Base-by-base conservation (phyloP, 2,329 filamentous ascomycete genomes). In the Madurella mycetomatis region DNA sequence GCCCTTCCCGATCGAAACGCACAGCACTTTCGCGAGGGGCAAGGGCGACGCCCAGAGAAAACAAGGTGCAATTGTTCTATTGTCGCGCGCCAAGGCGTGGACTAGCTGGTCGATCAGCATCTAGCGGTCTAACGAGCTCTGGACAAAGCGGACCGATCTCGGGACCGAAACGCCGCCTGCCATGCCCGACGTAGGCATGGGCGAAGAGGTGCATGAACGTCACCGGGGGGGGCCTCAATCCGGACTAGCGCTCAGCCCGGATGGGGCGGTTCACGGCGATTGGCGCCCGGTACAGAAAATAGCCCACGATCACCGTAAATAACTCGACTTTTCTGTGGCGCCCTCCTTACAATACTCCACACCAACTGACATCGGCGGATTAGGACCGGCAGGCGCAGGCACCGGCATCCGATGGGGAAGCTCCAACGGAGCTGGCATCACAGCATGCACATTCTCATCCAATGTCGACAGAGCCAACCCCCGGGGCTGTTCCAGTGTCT, bases 221-320 rank as follows among this genome's bases (percentile, higher is more conserved):
- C 3, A 25, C 25, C 25, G 7, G 25, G 25, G 25, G 25, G 25
- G 25, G 4, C 25, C 25, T 25, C 25, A 7, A 25, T 25, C 25
- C 41, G 19, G 15, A 11, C 32, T 18, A 17, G 16, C 37, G 32
- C 54, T 52, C 54, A 19, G 17, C 56, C 47, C 13, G 7, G 37
- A 51, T 16, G 25, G 48, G 45, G 34, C 40, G 46, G 51, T 54
- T 40, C 30, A 41, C 48, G 44, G 42, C 41, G 41, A 46, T 53
- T 51, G 48, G 47, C 41, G 31, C 25, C 31, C 30, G 16, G n/a
- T n/a, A 53, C 48, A 52, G 19, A 47, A 55, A 54, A 55, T 4
- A 9, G 9, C 34, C 4, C 9, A 37, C 4, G 4, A 15, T 2
- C 13, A 11, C 4, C 13, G 34, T 11, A 37, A 9, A 37, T 12